phyloP scores from a whole-genome alignment of 768 basidiomycete species.

The Tylopilus cervinicoccineus region DNA sequence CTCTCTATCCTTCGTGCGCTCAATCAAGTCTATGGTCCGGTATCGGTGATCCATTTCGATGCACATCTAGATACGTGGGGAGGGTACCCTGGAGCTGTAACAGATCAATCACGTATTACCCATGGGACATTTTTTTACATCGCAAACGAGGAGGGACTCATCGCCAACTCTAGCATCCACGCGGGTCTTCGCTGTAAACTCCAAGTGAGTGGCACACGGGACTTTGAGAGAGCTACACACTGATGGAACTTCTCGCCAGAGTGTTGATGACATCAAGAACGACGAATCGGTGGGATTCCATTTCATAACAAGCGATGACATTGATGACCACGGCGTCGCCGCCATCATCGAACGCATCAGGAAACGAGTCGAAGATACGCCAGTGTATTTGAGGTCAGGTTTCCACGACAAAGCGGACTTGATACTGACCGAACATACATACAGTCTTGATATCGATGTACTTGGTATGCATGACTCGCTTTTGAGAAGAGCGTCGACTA shows the following conservation, averaged over 20 bases:
- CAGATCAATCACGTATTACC: slow-evolving; percentile 63
- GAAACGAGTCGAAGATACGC: slow-evolving; percentile 63
- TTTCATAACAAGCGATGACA: slow-evolving; percentile 74
- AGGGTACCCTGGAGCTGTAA: slow-evolving; percentile 36
- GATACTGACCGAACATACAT: not conserved
- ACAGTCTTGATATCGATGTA: slow-evolving; percentile 77
- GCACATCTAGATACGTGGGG: slow-evolving; percentile 67
- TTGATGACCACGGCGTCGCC: slow-evolving; percentile 72
- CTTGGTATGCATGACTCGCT: slow-evolving; percentile 44
- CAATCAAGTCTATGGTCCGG: slow-evolving; percentile 73
- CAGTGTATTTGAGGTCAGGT: slow-evolving; percentile 67
- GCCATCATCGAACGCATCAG: slow-evolving; percentile 72
- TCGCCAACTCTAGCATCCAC: slow-evolving; percentile 73
- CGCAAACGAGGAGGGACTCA: slow-evolving; percentile 73
- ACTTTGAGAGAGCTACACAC: too few relatives aligned
- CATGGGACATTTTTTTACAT: slow-evolving; percentile 87
- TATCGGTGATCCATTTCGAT: slow-evolving; percentile 84
- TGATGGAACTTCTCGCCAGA: slow-evolving; percentile 10
- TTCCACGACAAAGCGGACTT: not conserved
- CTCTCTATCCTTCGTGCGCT: slow-evolving; percentile 81
- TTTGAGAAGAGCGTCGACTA: not conserved
- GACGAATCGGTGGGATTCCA: slow-evolving; percentile 76
- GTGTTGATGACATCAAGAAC: slow-evolving; percentile 42
- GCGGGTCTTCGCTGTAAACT: slow-evolving; percentile 84
- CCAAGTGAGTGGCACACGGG: slow-evolving; percentile 37